These are phyloP conservation scores for Podospora fimiseda DNA, from an alignment of 495 filamentous ascomycete genomes.

Conservation along the genomic window DNA sequence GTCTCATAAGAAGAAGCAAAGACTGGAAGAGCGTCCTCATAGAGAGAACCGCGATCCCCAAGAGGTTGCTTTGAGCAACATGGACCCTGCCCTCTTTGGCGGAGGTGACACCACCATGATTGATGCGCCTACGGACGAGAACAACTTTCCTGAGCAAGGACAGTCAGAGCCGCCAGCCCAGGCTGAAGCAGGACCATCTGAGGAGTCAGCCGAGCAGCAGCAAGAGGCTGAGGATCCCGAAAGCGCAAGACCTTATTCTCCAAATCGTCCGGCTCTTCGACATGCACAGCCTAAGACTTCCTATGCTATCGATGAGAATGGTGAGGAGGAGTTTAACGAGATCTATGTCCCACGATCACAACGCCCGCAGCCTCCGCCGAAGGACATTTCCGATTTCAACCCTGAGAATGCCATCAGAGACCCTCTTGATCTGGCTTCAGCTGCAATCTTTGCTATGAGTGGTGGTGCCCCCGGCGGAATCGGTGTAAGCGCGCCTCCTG, in stretches of 20 bases:
- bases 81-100: slow-evolving; percentile 34
- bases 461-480: background rate
- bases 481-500: background rate
- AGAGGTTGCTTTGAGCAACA: slow-evolving; percentile 29
- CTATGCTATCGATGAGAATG: slow-evolving; percentile 34
- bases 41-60: slow-evolving; percentile 11
- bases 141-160: background rate
- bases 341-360: slow-evolving; percentile 23
- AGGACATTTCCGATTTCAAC: slow-evolving; percentile 12
- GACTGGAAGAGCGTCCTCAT: slow-evolving; percentile 2
- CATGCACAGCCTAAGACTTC: slow-evolving; percentile 40
- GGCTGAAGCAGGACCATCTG: background rate
- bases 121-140: slow-evolving; percentile 12
- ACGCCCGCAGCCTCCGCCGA: slow-evolving; percentile 12
- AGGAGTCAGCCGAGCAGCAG: background rate
- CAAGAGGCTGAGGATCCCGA: slow-evolving; percentile 8
- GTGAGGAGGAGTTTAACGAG: slow-evolving; percentile 35
- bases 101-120: slow-evolving; percentile 15
- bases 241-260: slow-evolving; percentile 19
- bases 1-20: slow-evolving; percentile 35
- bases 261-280: slow-evolving; percentile 34
- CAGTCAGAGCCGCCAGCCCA: background rate
- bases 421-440: slow-evolving; percentile 36
- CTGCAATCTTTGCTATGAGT: slow-evolving; percentile 19
- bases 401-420: slow-evolving; percentile 19